Evolutionary conservation across 148 eudicot genomes (phyloP).

Genomic region (Persicaria tinctoria): DNA sequence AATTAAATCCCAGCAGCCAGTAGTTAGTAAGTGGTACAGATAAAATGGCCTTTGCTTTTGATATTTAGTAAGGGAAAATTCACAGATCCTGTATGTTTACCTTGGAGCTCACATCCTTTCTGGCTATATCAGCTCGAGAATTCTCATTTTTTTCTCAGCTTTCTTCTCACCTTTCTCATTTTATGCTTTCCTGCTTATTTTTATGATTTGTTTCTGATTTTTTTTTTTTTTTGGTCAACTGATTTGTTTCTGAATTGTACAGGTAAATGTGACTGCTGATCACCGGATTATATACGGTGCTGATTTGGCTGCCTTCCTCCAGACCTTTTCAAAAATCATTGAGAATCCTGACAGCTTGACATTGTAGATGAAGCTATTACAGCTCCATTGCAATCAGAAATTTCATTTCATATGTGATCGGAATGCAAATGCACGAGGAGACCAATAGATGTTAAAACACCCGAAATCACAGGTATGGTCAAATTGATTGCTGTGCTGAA

Average conservation of each 20-base stretch:
- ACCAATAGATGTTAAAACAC: too few species aligned
- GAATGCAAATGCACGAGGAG: too few species aligned
- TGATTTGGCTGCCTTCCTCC: constrained; percentile 92
- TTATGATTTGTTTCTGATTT: not conserved
- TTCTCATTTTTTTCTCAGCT: not conserved
- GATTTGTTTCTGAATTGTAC: not conserved
- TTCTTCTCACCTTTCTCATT: not conserved
- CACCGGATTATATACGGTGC: constrained; percentile 82
- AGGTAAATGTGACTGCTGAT: constrained; percentile 96
- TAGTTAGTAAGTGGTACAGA: too few species aligned
- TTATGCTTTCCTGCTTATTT: not conserved
- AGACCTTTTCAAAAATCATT: constrained; percentile 80
- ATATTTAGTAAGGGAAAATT: too few species aligned
- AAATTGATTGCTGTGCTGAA: too few species aligned
- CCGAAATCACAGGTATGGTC: too few species aligned
- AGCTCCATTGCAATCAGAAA: not conserved
- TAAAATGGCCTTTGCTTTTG: too few species aligned
- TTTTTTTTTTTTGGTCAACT: too few species aligned
- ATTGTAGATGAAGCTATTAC: constrained; percentile 36
- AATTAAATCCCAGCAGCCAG: too few species aligned
- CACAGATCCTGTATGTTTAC: too few species aligned
- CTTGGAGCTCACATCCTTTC: too few species aligned
- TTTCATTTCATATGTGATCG: too few species aligned
- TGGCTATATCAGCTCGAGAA: not conserved
- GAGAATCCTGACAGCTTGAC: constrained; percentile 80